Evolutionary conservation across 2,329 filamentous ascomycete species (phyloP), one percentile per base, ranked within the genome.

Genomic region (Aspergillus quadricinctus): DNA sequence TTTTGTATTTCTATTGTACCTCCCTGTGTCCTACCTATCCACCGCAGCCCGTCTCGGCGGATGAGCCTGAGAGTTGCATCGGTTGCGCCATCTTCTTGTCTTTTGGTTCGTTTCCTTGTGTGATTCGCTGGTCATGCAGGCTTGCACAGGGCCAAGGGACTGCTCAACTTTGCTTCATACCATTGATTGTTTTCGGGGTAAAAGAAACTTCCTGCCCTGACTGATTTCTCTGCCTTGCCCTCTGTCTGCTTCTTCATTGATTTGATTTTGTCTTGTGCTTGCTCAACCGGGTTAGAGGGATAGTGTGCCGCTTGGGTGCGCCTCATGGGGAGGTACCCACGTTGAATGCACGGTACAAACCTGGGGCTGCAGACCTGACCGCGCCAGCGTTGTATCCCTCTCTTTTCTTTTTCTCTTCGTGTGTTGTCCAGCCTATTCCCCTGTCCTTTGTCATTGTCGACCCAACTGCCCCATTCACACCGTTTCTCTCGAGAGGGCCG

Each of bases 1-100:
- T 54, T 57, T 61, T 57, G 52, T 31, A 48, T 25, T 3, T n/a
- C 5, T 46, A 7, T 14, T 17, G 23, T 23, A 19, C n/a, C 41
- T 23, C 11, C 19, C 41, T 11, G 4, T 14, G 11, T 27, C 11
- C 43, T 23, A 14, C 14, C 21, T 46, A 23, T 14, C 21, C 27
- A 7, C 23, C 3, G 3, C 21, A 23, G 21, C 43, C 50, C 46
- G 49, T 53, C 41, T 48, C 21, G 23, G 21, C 43, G 11, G 43
- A 64, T 65, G 59, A 60, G 65, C 62, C 61, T 58, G 64, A 59
- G 60, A 14, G 63, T 68, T 67, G 67, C 67, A 69, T 70, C 59
- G 59, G 57, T 71, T 66, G 67, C 70, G 70, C 68, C 68, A 72
- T 73, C 62, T 60, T 50, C 55, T 50, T 58, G 62, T 48, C 49